These are phyloP conservation scores for Saturnispora hagleri DNA, from an alignment of 805 yeast genomes.

Conservation along the genomic window DNA sequence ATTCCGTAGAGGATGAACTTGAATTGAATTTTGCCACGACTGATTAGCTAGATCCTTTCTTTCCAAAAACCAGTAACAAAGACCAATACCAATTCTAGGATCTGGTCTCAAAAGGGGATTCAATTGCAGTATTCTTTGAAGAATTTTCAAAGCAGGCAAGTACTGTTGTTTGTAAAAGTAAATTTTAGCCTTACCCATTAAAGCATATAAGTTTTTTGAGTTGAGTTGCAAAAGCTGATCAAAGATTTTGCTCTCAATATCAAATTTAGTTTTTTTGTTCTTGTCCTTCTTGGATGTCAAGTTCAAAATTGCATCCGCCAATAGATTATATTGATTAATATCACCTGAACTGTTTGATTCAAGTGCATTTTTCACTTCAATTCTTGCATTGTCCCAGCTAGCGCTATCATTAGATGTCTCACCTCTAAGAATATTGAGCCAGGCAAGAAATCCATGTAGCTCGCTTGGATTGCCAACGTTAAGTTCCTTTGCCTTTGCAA, in stretches of 20 bases:
- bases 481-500: conserved; percentile 48
- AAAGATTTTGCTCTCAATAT: conserved; percentile 60
- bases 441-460: conserved; percentile 55
- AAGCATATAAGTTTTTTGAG: conserved; percentile 61
- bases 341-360: conserved; percentile 29
- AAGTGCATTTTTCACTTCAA: conserved; percentile 36
- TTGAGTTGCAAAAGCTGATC: conserved; percentile 50
- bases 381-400: conserved; percentile 22
- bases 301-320: conserved; percentile 58
- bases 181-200: conserved; percentile 78
- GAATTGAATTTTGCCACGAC: conserved; percentile 77
- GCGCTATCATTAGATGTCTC: conserved; percentile 19
- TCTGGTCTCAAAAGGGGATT: conserved; percentile 81
- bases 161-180: conserved; percentile 65
- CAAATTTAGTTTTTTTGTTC: conserved; percentile 51
- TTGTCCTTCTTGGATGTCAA: conserved; percentile 59
- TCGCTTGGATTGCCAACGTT: conserved; percentile 37
- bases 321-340: conserved; percentile 38
- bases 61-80: conserved; percentile 84
- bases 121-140: conserved; percentile 70
- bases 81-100: conserved; percentile 89
- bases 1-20: conserved; percentile 46
- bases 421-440: conserved; percentile 55
- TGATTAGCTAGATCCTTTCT: conserved; percentile 66
- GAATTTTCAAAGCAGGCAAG: conserved; percentile 63